Base-by-base conservation (phyloP, 352 stramenopile genomes). In the Pythium oligandrum region DNA sequence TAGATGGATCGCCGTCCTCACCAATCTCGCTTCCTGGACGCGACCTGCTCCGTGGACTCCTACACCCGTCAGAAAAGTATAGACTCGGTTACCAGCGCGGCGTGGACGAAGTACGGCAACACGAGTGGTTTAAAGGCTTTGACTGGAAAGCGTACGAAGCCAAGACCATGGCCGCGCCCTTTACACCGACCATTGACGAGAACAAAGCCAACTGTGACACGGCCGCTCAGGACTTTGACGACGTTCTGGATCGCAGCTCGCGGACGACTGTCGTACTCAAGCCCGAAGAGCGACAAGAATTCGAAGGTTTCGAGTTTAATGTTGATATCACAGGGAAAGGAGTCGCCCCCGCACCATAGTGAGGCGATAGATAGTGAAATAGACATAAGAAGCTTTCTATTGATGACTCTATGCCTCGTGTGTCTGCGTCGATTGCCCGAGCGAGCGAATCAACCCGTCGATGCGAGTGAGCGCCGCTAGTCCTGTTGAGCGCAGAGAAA, bases 171-270 rank as follows among this genome's bases (percentile, higher is more conserved):
- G 17, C 50, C 3, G 55, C 73, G 3, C 75, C 78, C 4, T 84
- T 89, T 47, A 51, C 59, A 10, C 78, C 78, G 10, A 53, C 77
- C 10, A 68, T 89, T 0, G 70, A 86, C 54, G 68, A 83, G 44
- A 73, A 68, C 45, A 76, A 87, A 50, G 70, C 68, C 11, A 89
- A 87, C 34, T 86, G 73, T 54, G 55, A 89, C 63, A 86, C 78
- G 7, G 73, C 78, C 0, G 70, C 57, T 0, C 65, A 80, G 26
- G 78, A 89, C 40, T 86, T 87, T 32, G 75, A 89, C 44, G 75
- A 89, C 44, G 73, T 87, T 17, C 62, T 87, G 34, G 70, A 66
- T 47, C 61, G 73, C 11, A 84, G 72, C 49, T 70, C 63, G 0
- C 39, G 52, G 3, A 57, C 62, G 12, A 51, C 46, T 0, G 57